Conservation (phyloP, 1,139 yeast species). For the Kodamaea sp. region DNA sequence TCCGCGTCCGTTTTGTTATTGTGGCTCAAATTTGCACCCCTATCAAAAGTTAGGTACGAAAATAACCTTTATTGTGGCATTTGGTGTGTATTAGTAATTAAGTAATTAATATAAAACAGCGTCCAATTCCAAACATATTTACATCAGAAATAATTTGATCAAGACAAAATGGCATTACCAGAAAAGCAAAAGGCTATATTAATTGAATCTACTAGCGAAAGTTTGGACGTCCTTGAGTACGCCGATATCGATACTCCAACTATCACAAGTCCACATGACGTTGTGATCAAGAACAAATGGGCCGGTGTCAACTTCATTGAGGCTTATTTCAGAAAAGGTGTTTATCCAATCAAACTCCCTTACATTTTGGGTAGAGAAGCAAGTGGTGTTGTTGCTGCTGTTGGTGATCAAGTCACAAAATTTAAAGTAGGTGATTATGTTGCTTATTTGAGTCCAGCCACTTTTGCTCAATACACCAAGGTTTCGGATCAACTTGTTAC, state of each 20-base stretch:
- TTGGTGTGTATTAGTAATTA: too few relatives aligned
- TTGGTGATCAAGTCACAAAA: conserved; percentile 56
- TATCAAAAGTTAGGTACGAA: too few relatives aligned
- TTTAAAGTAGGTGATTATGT: conserved; percentile 71
- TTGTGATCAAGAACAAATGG: conserved; percentile 67
- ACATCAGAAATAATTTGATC: too few relatives aligned
- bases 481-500: conserved; percentile 26
- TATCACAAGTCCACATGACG: conserved; percentile 46
- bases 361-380: conserved; percentile 80
- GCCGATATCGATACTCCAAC: conserved; percentile 57
- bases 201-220: conserved; percentile 52
- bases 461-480: conserved; percentile 74
- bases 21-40: too few relatives aligned
- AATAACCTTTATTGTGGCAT: too few relatives aligned
- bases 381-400: conserved; percentile 66
- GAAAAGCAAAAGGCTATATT: conserved; percentile 55
- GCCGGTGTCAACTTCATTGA: conserved; percentile 85
- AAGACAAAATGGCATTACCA: conserved; percentile 38
- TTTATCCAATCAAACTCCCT: conserved; percentile 62
- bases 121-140: too few relatives aligned
- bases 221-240: conserved; percentile 37
- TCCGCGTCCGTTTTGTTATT: too few relatives aligned
- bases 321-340: conserved; percentile 73
- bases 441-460: conserved; percentile 46
- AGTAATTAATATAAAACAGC: too few relatives aligned